phyloP scores from a whole-genome alignment of 2,329 filamentous ascomycete genomes.

The Fusarium liriodendri region DNA sequence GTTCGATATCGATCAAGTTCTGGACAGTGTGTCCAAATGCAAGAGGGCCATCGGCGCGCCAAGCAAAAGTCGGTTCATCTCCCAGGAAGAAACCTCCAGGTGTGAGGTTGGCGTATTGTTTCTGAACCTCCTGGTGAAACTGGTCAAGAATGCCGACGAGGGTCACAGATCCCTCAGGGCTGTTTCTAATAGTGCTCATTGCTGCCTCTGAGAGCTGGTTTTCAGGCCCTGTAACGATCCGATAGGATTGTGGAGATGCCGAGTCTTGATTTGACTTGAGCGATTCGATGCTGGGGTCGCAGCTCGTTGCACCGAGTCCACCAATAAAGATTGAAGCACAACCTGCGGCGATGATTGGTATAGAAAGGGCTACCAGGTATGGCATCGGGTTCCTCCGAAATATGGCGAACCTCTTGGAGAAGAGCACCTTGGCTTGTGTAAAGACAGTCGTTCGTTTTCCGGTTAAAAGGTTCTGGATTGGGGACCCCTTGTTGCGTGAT shows the following conservation, averaged over 20 bases:
- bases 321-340: background rate
- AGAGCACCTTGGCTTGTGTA: background rate
- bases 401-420: slow-evolving; percentile 1
- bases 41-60: slow-evolving; percentile 4
- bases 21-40: background rate
- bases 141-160: background rate
- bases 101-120: slow-evolving; percentile 56
- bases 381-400: background rate
- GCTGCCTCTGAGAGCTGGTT: background rate
- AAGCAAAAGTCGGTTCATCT: slow-evolving; percentile 1
- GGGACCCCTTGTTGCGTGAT: background rate
- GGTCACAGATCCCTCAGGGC: background rate
- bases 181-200: background rate
- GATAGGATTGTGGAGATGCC: background rate
- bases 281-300: background rate
- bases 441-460: background rate
- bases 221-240: background rate
- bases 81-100: slow-evolving; percentile 1
- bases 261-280: background rate
- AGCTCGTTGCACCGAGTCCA: background rate
- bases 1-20: background rate
- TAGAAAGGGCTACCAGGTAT: background rate
- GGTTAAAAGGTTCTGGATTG: background rate
- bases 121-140: background rate
- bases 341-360: background rate